These are phyloP conservation scores for Actinomortierella ambigua DNA, from an alignment of 371 early-diverging fungal genomes.

Conservation along the genomic window DNA sequence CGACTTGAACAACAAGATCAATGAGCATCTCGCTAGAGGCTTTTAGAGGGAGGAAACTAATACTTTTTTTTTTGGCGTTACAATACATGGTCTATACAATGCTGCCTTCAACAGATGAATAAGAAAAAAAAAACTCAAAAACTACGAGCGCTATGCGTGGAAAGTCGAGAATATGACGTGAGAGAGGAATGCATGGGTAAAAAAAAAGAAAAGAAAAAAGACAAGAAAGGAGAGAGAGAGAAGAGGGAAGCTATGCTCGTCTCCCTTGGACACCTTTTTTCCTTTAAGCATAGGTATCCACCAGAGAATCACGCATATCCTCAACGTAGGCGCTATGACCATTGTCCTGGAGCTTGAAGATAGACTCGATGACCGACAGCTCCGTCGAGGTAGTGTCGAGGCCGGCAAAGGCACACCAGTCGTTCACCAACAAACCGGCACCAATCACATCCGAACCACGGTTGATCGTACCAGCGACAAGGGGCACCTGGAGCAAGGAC, in stretches of 20 bases:
- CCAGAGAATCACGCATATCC: slow-evolving; percentile 92
- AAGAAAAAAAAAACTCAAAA: no score
- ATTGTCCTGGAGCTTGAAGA: slow-evolving; percentile 96
- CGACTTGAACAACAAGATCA: slow-evolving; percentile 40
- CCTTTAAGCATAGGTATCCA: slow-evolving; percentile 84
- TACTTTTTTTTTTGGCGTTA: background rate
- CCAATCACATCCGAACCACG: slow-evolving; percentile 99
- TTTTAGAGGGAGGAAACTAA: background rate
- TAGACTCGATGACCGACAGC: slow-evolving; percentile 97
- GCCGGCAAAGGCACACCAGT: slow-evolving; percentile 99
- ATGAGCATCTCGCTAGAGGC: background rate
- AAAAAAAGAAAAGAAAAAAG: slow-evolving; percentile 5
- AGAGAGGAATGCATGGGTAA: background rate
- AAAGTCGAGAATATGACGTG: no score
- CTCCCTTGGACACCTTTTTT: background rate
- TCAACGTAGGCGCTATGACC: slow-evolving; percentile 91
- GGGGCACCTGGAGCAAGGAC: slow-evolving; percentile 96
- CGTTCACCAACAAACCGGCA: slow-evolving; percentile 98
- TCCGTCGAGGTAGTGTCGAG: slow-evolving; percentile 98
- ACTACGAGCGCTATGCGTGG: no score
- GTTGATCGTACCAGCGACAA: slow-evolving; percentile 98
- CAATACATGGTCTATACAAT: no score
- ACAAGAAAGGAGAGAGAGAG: background rate
- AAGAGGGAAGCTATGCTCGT: background rate
- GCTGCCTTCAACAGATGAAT: no score